Percentiles rank a stretch among this genome's conserved stretches.
Conservation (phyloP, 148 eudicot species). For the Rhododendron molle region DNA sequence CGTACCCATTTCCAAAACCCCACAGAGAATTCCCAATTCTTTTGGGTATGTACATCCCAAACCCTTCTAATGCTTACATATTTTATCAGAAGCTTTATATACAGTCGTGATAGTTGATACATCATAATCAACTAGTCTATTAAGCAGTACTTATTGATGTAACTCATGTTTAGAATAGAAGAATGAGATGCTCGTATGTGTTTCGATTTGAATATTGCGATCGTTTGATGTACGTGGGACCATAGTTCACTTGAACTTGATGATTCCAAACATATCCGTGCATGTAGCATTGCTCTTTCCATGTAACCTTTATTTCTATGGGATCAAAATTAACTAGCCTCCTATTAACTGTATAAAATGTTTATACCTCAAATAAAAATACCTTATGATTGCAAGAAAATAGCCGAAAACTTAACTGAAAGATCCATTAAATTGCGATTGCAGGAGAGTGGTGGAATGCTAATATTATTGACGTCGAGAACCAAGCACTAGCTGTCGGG, state of each 20-base stretch:
- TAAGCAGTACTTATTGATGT: background rate
- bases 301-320: background rate
- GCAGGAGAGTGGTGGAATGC: conserved; percentile 88
- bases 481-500: conserved; percentile 31
- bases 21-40: conserved; percentile 50
- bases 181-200: background rate
- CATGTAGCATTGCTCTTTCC: background rate
- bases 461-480: conserved; percentile 40
- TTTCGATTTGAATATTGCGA: background rate
- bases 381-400: background rate
- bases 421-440: background rate
- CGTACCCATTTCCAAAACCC: conserved; percentile 71
- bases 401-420: background rate
- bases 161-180: background rate
- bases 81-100: background rate
- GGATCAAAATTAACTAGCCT: background rate
- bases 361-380: background rate
- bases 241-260: too few relatives aligned
- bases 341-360: background rate
- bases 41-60: conserved; percentile 52
- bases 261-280: too few relatives aligned
- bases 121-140: background rate
- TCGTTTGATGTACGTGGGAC: too few relatives aligned
- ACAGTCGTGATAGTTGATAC: background rate
- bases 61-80: background rate